These are phyloP conservation scores for Zizania palustris DNA, from an alignment of 202 grass and related monocot species.

Conservation along the genomic window DNA sequence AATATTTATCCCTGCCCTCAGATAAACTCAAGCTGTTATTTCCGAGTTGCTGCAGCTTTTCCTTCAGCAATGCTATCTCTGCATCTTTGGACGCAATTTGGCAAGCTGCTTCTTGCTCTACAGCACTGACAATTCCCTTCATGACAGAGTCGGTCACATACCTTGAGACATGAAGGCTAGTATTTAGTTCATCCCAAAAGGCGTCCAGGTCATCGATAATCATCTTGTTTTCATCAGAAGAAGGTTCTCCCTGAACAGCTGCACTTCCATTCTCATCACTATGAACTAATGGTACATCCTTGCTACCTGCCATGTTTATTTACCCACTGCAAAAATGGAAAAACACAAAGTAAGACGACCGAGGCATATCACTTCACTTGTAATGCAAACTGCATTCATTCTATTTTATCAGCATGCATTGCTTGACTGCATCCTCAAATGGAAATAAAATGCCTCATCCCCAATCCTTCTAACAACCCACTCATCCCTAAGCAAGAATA, in stretches of 20 bases:
- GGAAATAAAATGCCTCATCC: background rate
- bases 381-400: background rate
- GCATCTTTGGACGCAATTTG: constrained; percentile 64
- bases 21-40: constrained; percentile 31
- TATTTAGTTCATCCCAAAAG: constrained; percentile 59
- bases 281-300: constrained; percentile 19
- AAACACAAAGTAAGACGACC: constrained; percentile 9
- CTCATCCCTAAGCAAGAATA: background rate
- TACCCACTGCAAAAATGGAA: constrained; percentile 4
- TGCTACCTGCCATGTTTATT: constrained; percentile 41
- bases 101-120: constrained; percentile 47
- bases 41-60: constrained; percentile 46
- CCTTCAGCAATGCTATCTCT: constrained; percentile 54
- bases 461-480: background rate
- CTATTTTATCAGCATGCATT: background rate
- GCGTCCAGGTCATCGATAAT: constrained; percentile 57
- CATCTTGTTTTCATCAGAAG: constrained; percentile 35
- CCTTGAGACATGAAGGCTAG: constrained; percentile 49
- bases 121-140: constrained; percentile 59
- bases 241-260: constrained; percentile 13
- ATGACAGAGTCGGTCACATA: constrained; percentile 55
- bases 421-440: background rate
- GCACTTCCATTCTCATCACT: constrained; percentile 18
- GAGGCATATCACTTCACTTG: background rate
- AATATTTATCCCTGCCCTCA: constrained; percentile 38